Base-by-base conservation (phyloP, 2,329 filamentous ascomycete species). In the Immersiporthe knoxdaviesiana region DNA sequence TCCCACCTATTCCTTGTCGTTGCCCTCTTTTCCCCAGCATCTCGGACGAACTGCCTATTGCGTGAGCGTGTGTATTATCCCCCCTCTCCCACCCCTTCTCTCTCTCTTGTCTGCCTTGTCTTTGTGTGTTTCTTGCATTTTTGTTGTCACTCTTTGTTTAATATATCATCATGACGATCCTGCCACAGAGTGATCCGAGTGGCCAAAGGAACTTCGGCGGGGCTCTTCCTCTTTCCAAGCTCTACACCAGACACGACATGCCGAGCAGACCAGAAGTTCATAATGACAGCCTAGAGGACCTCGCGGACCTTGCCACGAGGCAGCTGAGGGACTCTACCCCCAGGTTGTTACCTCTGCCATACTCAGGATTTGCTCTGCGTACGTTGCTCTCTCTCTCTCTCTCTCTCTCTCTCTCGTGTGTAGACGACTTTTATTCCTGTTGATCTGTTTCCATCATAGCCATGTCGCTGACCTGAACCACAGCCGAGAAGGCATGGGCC, bases 241-340 rank as follows among this genome's bases (percentile, higher is more conserved):
- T 54, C 41, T 50, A 35, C 21, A 37, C 52, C 16, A 30, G 14
- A 35, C 18, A 35, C 12, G 47, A 66, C 35, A 62, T 30, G 44
- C 41, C 27, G 6, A 63, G 56, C 14, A 65, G 66, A n/a, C 18
- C 44, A 30, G 54, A 68, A 2, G 47, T 32, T 24, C 44, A 39
- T 27, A 18, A 50, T 4, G 4, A 47, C 0, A 27, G 44, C 12
- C 67, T 67, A 4, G 63, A 64, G 39, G 63, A 56, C 2, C 67
- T 71, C 32, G 68, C 68, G 44, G 69, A 69, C 14, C 37, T 63
- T 30, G 69, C 69, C 1, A 37, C 67, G 21, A 64, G 50, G 8
- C 64, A 71, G 37, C 70, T 68, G 21, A 47, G 27, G 14, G 7
- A 30, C 5, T 12, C 37, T 24, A 47, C 27, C 1, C 39, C 39